These are phyloP conservation scores for Kwoniella shandongensis DNA, from an alignment of 768 basidiomycete genomes.

Conservation along the genomic window DNA sequence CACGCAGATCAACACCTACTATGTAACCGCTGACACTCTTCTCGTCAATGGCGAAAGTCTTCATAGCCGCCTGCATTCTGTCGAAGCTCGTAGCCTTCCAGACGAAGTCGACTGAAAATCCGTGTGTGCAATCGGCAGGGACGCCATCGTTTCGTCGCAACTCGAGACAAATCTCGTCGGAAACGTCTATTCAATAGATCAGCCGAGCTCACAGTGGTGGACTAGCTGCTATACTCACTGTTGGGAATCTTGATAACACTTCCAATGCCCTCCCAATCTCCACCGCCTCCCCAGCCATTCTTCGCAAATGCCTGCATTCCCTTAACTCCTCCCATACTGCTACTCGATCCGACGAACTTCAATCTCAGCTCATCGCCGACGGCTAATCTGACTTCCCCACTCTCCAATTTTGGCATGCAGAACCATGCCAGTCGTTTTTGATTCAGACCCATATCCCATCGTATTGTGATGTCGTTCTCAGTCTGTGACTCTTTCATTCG, in stretches of 20 bases:
- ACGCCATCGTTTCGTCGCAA: conserved; percentile 86
- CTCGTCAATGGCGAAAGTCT: conserved; percentile 98
- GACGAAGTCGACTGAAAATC: conserved; percentile 97
- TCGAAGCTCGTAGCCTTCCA: conserved; percentile 99
- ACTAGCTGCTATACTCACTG: conserved; percentile 62
- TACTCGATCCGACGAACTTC: conserved; percentile 78
- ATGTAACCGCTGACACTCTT: conserved; percentile 99
- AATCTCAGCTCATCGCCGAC: conserved; percentile 93
- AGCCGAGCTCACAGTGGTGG: too few species aligned
- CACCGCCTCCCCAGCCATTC: conserved; percentile 49
- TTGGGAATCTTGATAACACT: conserved; percentile 99
- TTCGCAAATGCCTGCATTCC: conserved; percentile 42
- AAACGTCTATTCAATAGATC: conserved; percentile 73
- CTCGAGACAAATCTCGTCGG: conserved; percentile 95
- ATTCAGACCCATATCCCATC: conserved; percentile 97
- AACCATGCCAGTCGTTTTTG: conserved; percentile 99
- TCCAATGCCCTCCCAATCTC: conserved; percentile 94
- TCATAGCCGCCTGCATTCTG: conserved; percentile 99
- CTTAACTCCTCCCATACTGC: conserved; percentile 36
- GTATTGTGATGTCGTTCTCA: conserved; percentile 89
- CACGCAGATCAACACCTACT: too few species aligned
- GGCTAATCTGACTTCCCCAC: conserved; percentile 92
- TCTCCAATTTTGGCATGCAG: conserved; percentile 90
- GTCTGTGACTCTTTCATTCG: conserved; percentile 97
- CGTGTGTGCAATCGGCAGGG: conserved; percentile 88